These are phyloP conservation scores for Cinchona pubescens DNA, from an alignment of 257 asterid species.

Conservation along the genomic window DNA sequence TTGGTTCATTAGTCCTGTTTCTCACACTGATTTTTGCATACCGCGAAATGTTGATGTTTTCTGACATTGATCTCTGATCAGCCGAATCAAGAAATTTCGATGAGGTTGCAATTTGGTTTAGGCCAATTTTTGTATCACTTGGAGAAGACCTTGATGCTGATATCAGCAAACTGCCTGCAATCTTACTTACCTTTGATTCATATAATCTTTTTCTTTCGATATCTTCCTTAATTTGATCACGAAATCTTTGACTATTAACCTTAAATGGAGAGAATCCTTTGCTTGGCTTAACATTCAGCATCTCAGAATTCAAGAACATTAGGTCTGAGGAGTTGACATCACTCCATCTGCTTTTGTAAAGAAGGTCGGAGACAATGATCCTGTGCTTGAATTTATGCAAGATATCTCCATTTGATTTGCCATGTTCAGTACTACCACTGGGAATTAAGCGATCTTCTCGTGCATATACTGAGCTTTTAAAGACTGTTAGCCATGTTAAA, in stretches of 20 bases:
- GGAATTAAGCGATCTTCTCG: not conserved
- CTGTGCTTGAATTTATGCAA: constrained; percentile 40
- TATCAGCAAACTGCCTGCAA: not conserved
- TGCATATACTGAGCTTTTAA: not conserved
- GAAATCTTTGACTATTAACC: not conserved
- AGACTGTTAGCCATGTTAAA: not conserved
- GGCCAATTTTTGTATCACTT: constrained; percentile 13
- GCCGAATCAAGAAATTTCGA: constrained; percentile 25
- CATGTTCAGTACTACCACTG: not conserved
- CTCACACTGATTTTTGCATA: constrained; percentile 22
- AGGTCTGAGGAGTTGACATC: constrained; percentile 47
- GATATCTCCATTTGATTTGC: not conserved
- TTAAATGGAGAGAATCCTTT: constrained; percentile 20
- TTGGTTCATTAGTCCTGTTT: not conserved
- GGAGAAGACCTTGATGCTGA: constrained; percentile 16
- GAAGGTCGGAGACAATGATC: constrained; percentile 45
- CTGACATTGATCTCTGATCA: constrained; percentile 53
- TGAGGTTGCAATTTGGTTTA: constrained; percentile 9
- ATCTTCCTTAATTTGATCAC: not conserved
- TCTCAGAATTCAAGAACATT: constrained; percentile 42
- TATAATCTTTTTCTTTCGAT: not conserved
- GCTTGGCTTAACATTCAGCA: constrained; percentile 30
- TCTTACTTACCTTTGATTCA: constrained; percentile 23
- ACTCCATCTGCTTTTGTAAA: constrained; percentile 53
- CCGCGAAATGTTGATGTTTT: constrained; percentile 44